Conservation (phyloP, 495 filamentous ascomycete species). For the Neurospora sp. region DNA sequence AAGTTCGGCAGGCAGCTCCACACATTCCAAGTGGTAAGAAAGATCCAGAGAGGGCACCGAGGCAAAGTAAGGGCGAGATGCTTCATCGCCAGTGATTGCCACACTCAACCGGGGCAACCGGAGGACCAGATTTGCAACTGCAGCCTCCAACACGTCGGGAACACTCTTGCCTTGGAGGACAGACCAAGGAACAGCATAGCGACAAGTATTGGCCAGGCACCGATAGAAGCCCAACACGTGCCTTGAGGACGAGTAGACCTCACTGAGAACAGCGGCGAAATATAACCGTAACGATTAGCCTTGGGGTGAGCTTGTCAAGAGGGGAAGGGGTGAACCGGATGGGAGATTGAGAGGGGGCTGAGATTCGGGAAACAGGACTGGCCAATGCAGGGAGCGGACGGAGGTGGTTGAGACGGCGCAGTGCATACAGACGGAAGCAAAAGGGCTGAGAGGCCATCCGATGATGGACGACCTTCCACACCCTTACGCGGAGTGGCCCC, state of each 20-base stretch:
- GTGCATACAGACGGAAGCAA: neutral
- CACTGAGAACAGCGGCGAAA: slow-evolving; percentile 6
- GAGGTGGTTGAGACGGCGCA: neutral
- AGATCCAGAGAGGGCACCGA: slow-evolving; percentile 19
- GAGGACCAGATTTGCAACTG: slow-evolving; percentile 23
- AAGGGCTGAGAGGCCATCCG: neutral
- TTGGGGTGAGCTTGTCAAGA: neutral
- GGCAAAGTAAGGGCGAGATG: slow-evolving; percentile 19
- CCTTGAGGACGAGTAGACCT: slow-evolving; percentile 20
- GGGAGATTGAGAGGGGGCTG: neutral
- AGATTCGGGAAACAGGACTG: neutral
- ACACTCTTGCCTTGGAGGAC: neutral
- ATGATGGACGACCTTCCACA: neutral
- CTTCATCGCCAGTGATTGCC: slow-evolving; percentile 20
- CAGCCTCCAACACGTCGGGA: slow-evolving; percentile 10
- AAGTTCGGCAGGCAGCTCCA: neutral
- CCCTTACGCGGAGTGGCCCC: neutral
- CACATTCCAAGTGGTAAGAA: slow-evolving; percentile 19
- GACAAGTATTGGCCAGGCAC: slow-evolving; percentile 24
- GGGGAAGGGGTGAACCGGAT: neutral
- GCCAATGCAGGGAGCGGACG: neutral
- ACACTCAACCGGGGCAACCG: slow-evolving; percentile 21
- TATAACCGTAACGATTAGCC: neutral
- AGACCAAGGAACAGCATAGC: slow-evolving; percentile 14
- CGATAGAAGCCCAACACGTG: slow-evolving; percentile 22